Evolutionary conservation across 2,329 filamentous ascomycete species (phyloP).

Genomic region (Cladosporium sp.): DNA sequence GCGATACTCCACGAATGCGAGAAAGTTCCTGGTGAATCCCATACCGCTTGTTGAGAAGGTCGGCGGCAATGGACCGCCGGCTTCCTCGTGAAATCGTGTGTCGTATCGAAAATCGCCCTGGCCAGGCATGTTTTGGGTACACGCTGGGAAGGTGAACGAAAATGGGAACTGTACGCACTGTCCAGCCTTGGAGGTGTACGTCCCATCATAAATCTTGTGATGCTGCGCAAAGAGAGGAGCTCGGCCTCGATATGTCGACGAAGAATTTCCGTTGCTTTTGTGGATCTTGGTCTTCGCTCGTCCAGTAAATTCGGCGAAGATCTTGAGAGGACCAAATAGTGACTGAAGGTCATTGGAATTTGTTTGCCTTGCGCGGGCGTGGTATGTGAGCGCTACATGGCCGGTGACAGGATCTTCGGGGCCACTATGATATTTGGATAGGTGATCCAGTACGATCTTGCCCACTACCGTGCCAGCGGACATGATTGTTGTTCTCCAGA

Average conservation of each 20-base stretch:
- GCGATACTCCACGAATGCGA: conserved; percentile 18
- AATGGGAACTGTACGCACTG: conserved; percentile 13
- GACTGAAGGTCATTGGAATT: neutral
- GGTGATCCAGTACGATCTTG: conserved; percentile 16
- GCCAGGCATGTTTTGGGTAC: conserved; percentile 3
- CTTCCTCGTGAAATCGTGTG: conserved; percentile 7
- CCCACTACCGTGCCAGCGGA: conserved; percentile 14
- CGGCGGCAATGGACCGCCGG: conserved; percentile 17
- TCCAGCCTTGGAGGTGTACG: neutral
- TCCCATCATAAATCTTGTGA: conserved; percentile 15
- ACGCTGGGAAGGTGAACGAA: conserved; percentile 15
- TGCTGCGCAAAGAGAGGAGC: conserved; percentile 16
- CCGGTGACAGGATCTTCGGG: conserved; percentile 17
- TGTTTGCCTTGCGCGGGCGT: neutral
- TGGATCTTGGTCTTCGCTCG: conserved; percentile 21
- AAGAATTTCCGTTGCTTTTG: conserved; percentile 15
- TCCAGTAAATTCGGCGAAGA: conserved; percentile 13
- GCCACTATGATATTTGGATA: conserved; percentile 14
- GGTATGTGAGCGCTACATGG: conserved; percentile 16
- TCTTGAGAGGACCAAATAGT: conserved; percentile 19
- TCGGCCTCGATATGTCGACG: conserved; percentile 19
- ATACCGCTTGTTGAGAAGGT: conserved; percentile 2
- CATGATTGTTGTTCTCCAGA: conserved; percentile 8
- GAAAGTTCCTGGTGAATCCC: neutral
- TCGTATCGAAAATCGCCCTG: conserved; percentile 10